Conservation (phyloP, 345 rosid species). For the Eucalyptus pauciflora region DNA sequence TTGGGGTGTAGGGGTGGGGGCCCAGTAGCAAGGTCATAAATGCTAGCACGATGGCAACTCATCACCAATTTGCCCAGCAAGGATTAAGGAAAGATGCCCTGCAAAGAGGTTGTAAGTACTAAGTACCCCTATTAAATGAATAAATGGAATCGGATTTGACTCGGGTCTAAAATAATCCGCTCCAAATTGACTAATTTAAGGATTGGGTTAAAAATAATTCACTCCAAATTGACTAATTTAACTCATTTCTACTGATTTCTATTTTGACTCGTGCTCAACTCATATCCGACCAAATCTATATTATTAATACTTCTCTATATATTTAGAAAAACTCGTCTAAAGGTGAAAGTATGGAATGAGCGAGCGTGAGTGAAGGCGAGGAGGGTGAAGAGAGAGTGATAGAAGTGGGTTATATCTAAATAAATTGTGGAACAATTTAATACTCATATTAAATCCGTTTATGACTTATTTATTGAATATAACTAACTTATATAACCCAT, state of each 20-base stretch:
- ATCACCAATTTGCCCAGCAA: background rate
- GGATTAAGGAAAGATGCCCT: background rate
- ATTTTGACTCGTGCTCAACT: rapidly evolving
- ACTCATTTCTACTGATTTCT: no score
- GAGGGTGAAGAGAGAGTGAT: background rate
- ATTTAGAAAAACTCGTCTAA: no score
- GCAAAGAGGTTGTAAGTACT: no score
- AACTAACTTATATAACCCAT: background rate
- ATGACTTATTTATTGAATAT: background rate
- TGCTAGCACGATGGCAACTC: background rate
- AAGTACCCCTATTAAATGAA: background rate
- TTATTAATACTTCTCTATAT: no score
- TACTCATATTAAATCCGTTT: background rate
- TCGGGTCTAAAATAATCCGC: rapidly evolving
- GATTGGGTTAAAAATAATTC: no score
- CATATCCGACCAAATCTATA: no score
- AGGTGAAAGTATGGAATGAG: background rate
- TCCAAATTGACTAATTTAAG: no score
- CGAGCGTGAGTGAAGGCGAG: rapidly evolving
- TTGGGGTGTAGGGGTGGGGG: background rate
- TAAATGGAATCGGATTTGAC: background rate
- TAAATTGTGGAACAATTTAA: background rate
- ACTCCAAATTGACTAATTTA: no score
- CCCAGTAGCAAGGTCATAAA: background rate
- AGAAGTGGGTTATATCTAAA: background rate